phyloP scores from a whole-genome alignment of 306 rosid genomes.

The Glycine tomentella region DNA sequence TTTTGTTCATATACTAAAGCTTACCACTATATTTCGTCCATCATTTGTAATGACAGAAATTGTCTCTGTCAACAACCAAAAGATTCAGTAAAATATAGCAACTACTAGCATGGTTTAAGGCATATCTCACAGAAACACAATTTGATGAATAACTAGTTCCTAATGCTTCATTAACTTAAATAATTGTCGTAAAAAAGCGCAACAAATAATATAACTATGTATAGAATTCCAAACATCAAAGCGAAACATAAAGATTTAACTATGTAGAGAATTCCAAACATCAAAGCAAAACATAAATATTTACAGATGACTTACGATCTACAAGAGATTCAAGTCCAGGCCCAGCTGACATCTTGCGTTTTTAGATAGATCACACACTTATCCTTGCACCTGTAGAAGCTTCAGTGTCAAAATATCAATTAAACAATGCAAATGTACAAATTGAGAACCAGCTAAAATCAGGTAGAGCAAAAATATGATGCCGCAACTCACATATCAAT shows the following conservation, averaged over 20 bases:
- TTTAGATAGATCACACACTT: background rate
- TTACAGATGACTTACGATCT: constrained; percentile 53
- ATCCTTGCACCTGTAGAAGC: background rate
- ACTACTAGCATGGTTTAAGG: background rate
- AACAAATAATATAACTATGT: background rate
- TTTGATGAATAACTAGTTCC: background rate
- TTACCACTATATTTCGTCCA: constrained; percentile 94
- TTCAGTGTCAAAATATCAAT: constrained; percentile 8
- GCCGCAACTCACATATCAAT: background rate
- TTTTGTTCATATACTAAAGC: constrained; percentile 17
- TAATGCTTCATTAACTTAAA: constrained; percentile 13
- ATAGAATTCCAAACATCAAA: background rate
- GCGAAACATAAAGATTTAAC: background rate
- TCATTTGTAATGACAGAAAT: constrained; percentile 93
- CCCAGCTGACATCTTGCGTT: constrained; percentile 52
- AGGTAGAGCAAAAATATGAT: background rate
- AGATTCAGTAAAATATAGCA: constrained; percentile 5
- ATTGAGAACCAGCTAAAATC: background rate
- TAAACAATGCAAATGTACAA: constrained; percentile 4
- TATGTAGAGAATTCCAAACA: background rate
- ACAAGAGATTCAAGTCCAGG: constrained; percentile 67
- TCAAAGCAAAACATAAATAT: background rate
- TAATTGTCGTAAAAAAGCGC: background rate
- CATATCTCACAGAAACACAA: constrained; percentile 8
- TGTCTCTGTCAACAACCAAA: constrained; percentile 61